Conservation (phyloP, 805 yeast genomes). For the Candida nonsorbophila region DNA sequence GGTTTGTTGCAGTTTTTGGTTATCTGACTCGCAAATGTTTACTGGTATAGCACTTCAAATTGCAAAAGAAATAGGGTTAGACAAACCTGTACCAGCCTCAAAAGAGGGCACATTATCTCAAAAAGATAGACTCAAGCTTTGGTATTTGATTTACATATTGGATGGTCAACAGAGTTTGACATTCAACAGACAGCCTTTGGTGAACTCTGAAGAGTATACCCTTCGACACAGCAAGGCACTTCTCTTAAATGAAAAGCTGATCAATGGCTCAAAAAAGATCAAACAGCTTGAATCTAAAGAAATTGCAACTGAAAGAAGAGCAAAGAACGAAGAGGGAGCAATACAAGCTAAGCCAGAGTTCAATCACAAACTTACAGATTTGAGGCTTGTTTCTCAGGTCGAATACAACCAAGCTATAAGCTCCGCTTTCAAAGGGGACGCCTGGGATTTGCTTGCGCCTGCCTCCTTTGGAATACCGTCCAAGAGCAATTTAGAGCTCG, state of each 20-base stretch:
- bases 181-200: constrained; percentile 51
- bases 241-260: constrained; percentile 13
- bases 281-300: constrained; percentile 1
- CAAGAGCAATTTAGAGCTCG: constrained; percentile 59
- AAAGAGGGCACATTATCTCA: constrained; percentile 10
- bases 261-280: constrained; percentile 1
- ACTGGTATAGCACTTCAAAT: constrained; percentile 65
- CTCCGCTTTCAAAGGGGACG: constrained; percentile 51
- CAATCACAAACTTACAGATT: constrained; percentile 33
- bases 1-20: constrained; percentile 65
- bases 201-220: constrained; percentile 42
- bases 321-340: constrained; percentile 1
- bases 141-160: constrained; percentile 61
- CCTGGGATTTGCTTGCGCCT: constrained; percentile 59
- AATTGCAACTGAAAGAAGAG: neutral
- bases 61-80: constrained; percentile 50
- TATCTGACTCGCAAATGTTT: constrained; percentile 58
- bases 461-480: constrained; percentile 64
- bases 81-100: constrained; percentile 16
- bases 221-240: constrained; percentile 38
- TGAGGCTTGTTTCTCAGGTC: constrained; percentile 62
- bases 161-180: constrained; percentile 69
- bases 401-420: constrained; percentile 61
- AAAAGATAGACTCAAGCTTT: constrained; percentile 50
- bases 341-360: constrained; percentile 2